Base-by-base conservation (phyloP, 257 asterid species). In the Coffea eugenioides region DNA sequence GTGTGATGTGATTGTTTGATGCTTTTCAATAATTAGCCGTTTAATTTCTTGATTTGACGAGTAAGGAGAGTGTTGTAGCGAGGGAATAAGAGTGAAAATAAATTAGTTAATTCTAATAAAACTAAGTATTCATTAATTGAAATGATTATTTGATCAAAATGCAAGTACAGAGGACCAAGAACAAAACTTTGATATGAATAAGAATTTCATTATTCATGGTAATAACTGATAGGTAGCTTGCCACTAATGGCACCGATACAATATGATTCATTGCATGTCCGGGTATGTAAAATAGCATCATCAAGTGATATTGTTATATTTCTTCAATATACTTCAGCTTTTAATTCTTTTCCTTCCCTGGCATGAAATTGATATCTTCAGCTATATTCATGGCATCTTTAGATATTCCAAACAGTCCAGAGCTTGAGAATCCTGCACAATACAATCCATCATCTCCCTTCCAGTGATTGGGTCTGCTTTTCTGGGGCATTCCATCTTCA, bases 391-490 rank as follows among this genome's bases (percentile, higher is more conserved):
- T 74, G 8, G 91, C 95, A 43, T 90, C 93, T 3, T 61, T 61
- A 0, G 90, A 76, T 6, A 92, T 86, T 45, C 92, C 95, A 51
- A 56, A 13, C 52, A 89, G 68, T 2, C 94, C 92, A 0, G 80
- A 54, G 23, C 85, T 80, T 16, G 87, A 85, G 84, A 90, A 92
- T 71, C 93, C 95, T 0, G 74, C 91, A 67, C 88, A 85, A 54
- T 92, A 90, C 39, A 92, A 25, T 14, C 93, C 87, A 14, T 83
- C 87, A 25, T 85, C 81, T 34, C 95, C 93, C 70, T 87, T 92
- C 95, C 95, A 88, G 15, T 88, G 92, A 62, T 62, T 3, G 3
- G 89, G 86, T 7, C 14, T 51, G 4, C 9, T 65, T 48, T 14
- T 51, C 46, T 79, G 84, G 6, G 97, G 97, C 91, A 86, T 86